Conservation (phyloP, 2,329 filamentous ascomycete genomes). For the Scolecobasidium constrictum region DNA sequence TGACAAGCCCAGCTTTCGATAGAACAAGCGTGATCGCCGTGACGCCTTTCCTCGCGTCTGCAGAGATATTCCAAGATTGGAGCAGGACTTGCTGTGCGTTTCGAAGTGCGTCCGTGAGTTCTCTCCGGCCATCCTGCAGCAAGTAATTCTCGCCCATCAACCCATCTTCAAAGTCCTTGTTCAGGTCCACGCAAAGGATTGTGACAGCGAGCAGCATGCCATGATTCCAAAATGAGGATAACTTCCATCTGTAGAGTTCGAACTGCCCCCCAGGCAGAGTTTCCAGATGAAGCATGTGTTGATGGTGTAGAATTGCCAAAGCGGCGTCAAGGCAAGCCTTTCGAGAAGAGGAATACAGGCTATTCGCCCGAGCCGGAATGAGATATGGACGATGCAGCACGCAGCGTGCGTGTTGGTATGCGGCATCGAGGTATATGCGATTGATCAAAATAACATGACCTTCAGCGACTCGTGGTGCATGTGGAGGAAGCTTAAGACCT, state of each 20-base stretch:
- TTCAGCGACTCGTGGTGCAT: slow-evolving; percentile 26
- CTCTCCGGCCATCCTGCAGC: not conserved
- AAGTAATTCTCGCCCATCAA: not conserved
- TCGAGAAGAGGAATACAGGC: slow-evolving; percentile 30
- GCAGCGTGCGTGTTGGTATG: slow-evolving; percentile 40
- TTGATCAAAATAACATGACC: slow-evolving; percentile 29
- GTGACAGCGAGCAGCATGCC: slow-evolving; percentile 39
- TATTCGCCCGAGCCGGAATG: slow-evolving; percentile 24
- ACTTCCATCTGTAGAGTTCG: slow-evolving; percentile 34
- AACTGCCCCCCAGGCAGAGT: slow-evolving; percentile 29
- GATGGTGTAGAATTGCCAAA: slow-evolving; percentile 35
- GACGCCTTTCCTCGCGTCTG: not conserved
- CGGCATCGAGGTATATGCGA: slow-evolving; percentile 40
- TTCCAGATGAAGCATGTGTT: slow-evolving; percentile 39
- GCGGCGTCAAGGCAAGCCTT: slow-evolving; percentile 37
- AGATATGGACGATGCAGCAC: slow-evolving; percentile 44
- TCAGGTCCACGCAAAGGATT: slow-evolving; percentile 35
- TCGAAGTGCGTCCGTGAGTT: not conserved
- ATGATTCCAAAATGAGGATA: slow-evolving; percentile 33
- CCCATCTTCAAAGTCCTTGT: not conserved
- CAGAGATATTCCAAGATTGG: not conserved
- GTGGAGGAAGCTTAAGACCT: slow-evolving; percentile 34
- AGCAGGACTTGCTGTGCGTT: not conserved
- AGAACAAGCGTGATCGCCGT: not conserved
- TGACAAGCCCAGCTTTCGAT: not conserved